Percentiles rank a stretch among this genome's conserved stretches.
Conservation (phyloP, 169 alveolate genomes). For the Plasmodium coatneyi region DNA sequence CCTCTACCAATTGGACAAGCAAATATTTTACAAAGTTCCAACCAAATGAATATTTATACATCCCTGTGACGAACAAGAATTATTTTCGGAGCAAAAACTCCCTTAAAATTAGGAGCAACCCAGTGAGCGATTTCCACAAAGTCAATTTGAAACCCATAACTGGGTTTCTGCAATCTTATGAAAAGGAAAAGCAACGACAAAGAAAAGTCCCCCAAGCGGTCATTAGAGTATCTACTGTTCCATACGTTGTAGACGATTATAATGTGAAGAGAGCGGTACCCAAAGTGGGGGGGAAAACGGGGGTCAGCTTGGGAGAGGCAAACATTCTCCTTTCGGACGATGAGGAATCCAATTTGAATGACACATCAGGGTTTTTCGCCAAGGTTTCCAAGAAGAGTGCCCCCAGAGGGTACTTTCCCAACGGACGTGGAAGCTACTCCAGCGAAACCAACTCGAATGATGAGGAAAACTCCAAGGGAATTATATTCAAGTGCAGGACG, state of each 20-base stretch:
- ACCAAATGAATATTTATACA: conserved; percentile 58
- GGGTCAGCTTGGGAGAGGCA: neutral
- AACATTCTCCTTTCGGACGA: neutral
- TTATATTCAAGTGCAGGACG: conserved; percentile 2
- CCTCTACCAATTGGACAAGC: conserved; percentile 3
- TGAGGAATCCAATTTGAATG: conserved; percentile 12
- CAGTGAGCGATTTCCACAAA: conserved; percentile 71
- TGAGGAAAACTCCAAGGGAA: conserved; percentile 12
- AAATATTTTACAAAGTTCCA: conserved; percentile 47
- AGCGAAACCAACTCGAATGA: neutral
- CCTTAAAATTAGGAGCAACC: conserved; percentile 17
- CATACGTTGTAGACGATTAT: conserved; percentile 17
- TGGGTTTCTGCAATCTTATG: conserved; percentile 67
- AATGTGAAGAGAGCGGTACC: neutral
- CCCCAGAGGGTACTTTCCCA: neutral
- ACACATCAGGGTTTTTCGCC: conserved; percentile 38
- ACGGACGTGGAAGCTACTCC: neutral
- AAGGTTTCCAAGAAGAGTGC: conserved; percentile 18
- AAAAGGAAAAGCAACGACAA: conserved; percentile 29
- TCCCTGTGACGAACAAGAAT: conserved; percentile 46
- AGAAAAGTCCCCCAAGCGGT: conserved; percentile 6
- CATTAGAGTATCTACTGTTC: conserved; percentile 25
- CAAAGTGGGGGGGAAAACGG: neutral
- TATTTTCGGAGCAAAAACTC: conserved; percentile 44
- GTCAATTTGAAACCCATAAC: conserved; percentile 63